These are phyloP conservation scores for Pseudogymnoascus sp. DNA, from an alignment of 2,329 filamentous ascomycete species.

Conservation along the genomic window DNA sequence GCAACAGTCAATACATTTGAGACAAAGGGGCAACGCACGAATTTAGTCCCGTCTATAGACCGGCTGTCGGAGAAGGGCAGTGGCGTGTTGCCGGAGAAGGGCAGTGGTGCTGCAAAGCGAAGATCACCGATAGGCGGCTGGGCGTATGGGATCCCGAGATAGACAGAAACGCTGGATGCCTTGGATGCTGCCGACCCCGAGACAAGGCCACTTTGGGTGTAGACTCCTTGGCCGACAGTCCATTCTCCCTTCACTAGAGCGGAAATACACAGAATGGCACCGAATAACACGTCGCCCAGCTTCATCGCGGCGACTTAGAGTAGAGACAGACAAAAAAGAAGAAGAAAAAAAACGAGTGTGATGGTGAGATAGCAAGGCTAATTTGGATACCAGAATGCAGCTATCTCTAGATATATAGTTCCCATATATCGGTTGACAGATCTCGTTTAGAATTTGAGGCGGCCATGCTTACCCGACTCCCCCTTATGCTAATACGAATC, in stretches of 20 bases:
- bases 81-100: slow-evolving; percentile 13
- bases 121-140: slow-evolving; percentile 42
- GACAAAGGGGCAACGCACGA: neutral
- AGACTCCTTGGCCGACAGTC: slow-evolving; percentile 21
- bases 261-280: neutral
- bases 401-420: neutral
- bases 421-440: neutral
- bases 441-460: neutral
- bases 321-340: neutral
- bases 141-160: slow-evolving; percentile 45
- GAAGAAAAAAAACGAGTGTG: neutral
- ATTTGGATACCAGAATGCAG: neutral
- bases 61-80: slow-evolving; percentile 12
- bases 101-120: slow-evolving; percentile 26
- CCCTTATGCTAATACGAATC: neutral
- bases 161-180: slow-evolving; percentile 21
- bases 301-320: neutral
- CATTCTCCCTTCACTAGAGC: neutral
- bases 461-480: neutral
- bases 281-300: neutral
- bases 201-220: slow-evolving; percentile 24
- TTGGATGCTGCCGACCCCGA: slow-evolving; percentile 21
- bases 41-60: neutral
- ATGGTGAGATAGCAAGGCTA: neutral
- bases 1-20: slow-evolving; percentile 2